Evolutionary conservation across 345 rosid species (phyloP), one percentile per base, ranked within the genome.

Genomic region (Populus tremula): DNA sequence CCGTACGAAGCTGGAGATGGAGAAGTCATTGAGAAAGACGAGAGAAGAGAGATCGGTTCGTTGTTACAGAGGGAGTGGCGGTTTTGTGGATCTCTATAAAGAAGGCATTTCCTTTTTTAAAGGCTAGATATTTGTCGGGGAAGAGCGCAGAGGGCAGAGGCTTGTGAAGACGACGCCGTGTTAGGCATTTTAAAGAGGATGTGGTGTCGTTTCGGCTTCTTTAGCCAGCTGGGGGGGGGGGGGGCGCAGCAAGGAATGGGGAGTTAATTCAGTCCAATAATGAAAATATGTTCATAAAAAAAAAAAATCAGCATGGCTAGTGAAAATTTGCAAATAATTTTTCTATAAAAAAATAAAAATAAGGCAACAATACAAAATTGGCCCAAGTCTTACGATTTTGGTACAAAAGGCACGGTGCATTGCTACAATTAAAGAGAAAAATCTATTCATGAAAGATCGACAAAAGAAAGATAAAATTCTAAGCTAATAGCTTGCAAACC

Each of bases 21-120:
- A 8, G 84, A 62, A 74, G 84, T 45, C 87, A 86, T 82, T 50
- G 8, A 75, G 27, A 8, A 25, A 8, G 35, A 21, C 35, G 36
- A 16, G 31, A 64, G 69, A 43, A n/a, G 14, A 33, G 20, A 67
- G 65, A 36, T 25, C 31, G 64, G 25, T 1, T 23, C 29, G 64
- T 27, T 23, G 64, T 23, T n/a, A 59, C 29, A 59, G 29, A n/a
- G 63, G 13, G 53, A 59, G 29, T 23, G 59, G 64, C 14, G 25
- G 13, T 23, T 9, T 23, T n/a, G 16, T 59, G 2, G 64, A 59
- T 59, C 64, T 59, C 64, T 59, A 59, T 5, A 10, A 4, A 59
- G 14, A 10, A 12, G 29, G 63, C 63, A 10, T n/a, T 59, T 59
- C 29, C 29, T 9, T 1, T 59, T 59, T 23, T 5, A 23, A 59